Base-by-base conservation (phyloP, 306 rosid genomes). In the Elaeagnus macrophylla region DNA sequence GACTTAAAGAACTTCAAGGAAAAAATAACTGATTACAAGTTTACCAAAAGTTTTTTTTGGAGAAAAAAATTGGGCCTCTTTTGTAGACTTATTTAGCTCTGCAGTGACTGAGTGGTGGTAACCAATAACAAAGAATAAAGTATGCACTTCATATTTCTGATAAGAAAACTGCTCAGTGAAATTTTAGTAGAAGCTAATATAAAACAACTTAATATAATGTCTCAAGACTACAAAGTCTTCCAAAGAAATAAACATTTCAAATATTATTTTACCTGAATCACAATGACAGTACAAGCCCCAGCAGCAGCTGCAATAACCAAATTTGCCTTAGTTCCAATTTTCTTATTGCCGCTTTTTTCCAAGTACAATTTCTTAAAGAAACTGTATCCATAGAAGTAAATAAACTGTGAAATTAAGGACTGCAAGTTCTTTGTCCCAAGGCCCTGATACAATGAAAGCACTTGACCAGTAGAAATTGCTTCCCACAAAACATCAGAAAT, bases 371-470 rank as follows among this genome's bases (percentile, higher is more conserved):
- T 84, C 69, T 76, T 86, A 64, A 82, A 80, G 77, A 84, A 84
- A 77, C 95, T 84, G 70, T 91, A 91, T 65, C 97, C 96, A 69
- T 91, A 91, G 86, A 91, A 91, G 77, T 91, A 91, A 46, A 86
- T 62, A 68, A 86, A 91, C 1, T 78, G 79, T 0, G 95, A 86
- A 52, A 91, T 54, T 59, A 82, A 91, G 56, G 96, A 79, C 71
- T 84, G 96, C 32, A 91, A 66, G 36, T 91, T 84, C 79, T 91
- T 86, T 17, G 93, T 82, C 71, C 96, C 95, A 61, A 91, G 89
- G 60, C 97, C 97, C 68, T 91, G 96, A 73, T 78, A 91, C 64
- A 86, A 62, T 5, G 97, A 91, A 65, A 88, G 80, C 75, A 80
- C 85, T 43, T 73, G 91, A 35, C 75, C 79, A 2, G 72, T 82